These are phyloP conservation scores for Citrus sp. DNA, from an alignment of 345 rosid genomes.

Conservation along the genomic window DNA sequence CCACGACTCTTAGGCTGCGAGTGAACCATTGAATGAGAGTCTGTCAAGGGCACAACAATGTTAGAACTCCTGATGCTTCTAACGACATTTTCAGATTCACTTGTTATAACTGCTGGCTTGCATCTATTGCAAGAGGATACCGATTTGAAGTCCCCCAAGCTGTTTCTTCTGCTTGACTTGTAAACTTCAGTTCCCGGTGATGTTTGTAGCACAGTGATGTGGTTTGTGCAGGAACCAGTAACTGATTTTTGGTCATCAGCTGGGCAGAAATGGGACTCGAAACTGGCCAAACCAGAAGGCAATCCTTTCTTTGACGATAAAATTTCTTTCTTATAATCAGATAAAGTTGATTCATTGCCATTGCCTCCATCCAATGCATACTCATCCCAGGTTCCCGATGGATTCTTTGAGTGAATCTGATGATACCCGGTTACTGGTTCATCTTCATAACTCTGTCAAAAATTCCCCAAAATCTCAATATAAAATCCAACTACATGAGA, in stretches of 20 bases:
- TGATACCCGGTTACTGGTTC: constrained; percentile 52
- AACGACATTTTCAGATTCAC: constrained; percentile 34
- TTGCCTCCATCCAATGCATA: constrained; percentile 47
- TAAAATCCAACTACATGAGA: neutral
- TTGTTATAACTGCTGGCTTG: constrained; percentile 45
- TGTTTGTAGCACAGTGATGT: constrained; percentile 29
- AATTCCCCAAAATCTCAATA: neutral
- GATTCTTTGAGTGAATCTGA: constrained; percentile 38
- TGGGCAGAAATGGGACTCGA: constrained; percentile 49
- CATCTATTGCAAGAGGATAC: constrained; percentile 68
- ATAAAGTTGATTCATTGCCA: constrained; percentile 38
- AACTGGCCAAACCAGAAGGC: constrained; percentile 29
- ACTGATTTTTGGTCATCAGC: constrained; percentile 55
- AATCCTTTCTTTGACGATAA: constrained; percentile 56
- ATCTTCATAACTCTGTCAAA: constrained; percentile 79
- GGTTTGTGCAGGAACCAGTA: constrained; percentile 41
- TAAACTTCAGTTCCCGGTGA: constrained; percentile 46
- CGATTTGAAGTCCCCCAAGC: constrained; percentile 57
- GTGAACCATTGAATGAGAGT: constrained; percentile 57
- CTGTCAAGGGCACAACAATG: constrained; percentile 67
- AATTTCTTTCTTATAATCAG: constrained; percentile 53
- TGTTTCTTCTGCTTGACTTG: constrained; percentile 50
- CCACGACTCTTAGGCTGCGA: constrained; percentile 61
- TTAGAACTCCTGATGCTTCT: constrained; percentile 57
- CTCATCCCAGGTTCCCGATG: constrained; percentile 74